Evolutionary conservation across 768 basidiomycete species (phyloP), one percentile per base, ranked within the genome.

Genomic region (Chalciporus piperatus): DNA sequence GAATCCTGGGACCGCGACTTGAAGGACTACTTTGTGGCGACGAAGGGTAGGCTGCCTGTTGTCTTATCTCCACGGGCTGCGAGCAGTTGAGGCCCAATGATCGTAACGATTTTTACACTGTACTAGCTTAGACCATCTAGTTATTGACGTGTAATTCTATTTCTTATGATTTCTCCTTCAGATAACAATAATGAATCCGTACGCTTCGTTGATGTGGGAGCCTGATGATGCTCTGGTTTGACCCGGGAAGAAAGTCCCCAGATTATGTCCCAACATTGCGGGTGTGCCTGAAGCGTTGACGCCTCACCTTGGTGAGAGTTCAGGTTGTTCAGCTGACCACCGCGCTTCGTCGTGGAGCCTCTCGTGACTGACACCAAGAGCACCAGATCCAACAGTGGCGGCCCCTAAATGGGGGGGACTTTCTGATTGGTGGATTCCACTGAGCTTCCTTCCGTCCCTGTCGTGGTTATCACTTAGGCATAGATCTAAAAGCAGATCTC

Each of bases 1-100:
- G 40, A 56, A 32, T 57, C 52, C 14, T 74, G 72, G 72, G 67
- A 68, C 28, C 60, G 55, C 17, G 66, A 66, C 25, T 57, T 76
- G 30, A 68, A 67, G 54, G 74, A 76, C 44, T 70, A 63, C 54
- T 73, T 75, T 32, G 71, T 76, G 27, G 52, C 70, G 32, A 64
- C 58, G 27, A 73, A 69, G 45, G 72, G 72, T 14, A 48, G 57
- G 44, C 43, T 73, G 42, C 70, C 66, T 40, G 67, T 70, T 0
- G 60, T 72, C 48, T 55, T 74, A 59, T 68, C 70, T 58, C 66
- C 68, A 59, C 68, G 71, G 53, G 47, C 46, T 50, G 54, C 4
- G 22, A 56, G 48, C 42, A 54, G 48, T 43, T 65, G 52, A 60
- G 30, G 39, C 44, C 57, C 48, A 51, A 54, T 48, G 47, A 51